phyloP scores from a whole-genome alignment of 176 grass and related monocot species.

The Zea luxurians region DNA sequence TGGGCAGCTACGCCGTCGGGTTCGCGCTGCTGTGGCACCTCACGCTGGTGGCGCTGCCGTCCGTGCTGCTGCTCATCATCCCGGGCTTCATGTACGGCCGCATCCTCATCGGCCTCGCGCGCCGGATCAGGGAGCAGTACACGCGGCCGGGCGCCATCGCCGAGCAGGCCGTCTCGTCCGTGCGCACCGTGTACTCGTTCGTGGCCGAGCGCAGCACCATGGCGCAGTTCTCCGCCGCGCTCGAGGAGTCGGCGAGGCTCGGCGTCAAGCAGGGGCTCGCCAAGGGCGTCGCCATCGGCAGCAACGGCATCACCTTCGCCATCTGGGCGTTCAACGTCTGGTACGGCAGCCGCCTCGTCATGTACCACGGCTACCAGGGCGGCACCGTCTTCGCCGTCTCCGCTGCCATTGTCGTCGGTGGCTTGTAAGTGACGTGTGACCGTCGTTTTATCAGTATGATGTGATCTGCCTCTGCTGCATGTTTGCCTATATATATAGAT shows the following conservation, averaged over 20 bases:
- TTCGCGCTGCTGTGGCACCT: constrained; percentile 72
- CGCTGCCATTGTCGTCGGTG: constrained; percentile 64
- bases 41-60: constrained; percentile 73
- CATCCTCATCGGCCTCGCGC: constrained; percentile 74
- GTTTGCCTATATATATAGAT: too few species aligned
- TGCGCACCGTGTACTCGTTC: constrained; percentile 88
- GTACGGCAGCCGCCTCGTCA: constrained; percentile 94
- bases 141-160: constrained; percentile 60
- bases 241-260: constrained; percentile 68
- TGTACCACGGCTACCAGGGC: constrained; percentile 78
- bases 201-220: constrained; percentile 64
- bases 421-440: constrained; percentile 46
- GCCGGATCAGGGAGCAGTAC: constrained; percentile 78
- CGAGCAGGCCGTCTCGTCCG: constrained; percentile 84
- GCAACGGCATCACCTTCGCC: constrained; percentile 80
- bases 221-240: constrained; percentile 63
- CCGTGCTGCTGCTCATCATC: constrained; percentile 74
- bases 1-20: constrained; percentile 71
- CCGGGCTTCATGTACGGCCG: constrained; percentile 81
- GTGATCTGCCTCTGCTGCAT: too few species aligned
- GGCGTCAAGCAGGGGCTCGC: constrained; percentile 84
- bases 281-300: constrained; percentile 90
- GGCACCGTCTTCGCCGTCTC: constrained; percentile 89
- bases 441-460: too few species aligned
- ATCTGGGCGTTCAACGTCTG: constrained; percentile 86